Base-by-base conservation (phyloP, 1,139 yeast species). In the Blastobotrys indianensis region DNA sequence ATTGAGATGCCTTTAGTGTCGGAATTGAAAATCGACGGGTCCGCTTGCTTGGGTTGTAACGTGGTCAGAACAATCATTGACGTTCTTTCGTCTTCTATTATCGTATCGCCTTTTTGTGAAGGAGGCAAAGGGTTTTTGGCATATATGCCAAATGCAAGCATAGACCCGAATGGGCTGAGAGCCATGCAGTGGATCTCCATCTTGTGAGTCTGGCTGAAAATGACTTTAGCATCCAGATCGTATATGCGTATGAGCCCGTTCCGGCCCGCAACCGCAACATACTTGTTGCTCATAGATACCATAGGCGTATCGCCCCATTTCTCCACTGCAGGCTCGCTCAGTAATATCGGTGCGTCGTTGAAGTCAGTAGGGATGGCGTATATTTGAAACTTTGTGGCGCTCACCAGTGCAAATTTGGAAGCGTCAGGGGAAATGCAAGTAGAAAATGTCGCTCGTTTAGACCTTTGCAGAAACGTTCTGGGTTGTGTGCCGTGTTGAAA, bases 171-270 rank as follows among this genome's bases (percentile, higher is more conserved):
- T 0, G 80, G 77, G 6, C 94, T 77, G 1, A 86, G 70, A 15
- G 87, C 82, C 47, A 86, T 72, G 58, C 95, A 86, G 49, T 94
- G 66, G 32, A 88, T 82, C 1, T 94, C 90, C 62, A 85, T 85
- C 51, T 76, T 77, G 28, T 90, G 80, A 37, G 75, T 68, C 58
- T 85, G 79, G 0, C 85, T 77, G 63, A 83, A 86, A 1, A 87
- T 69, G 1, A 95, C 95, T 9, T 59, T 56, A 16, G 72, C 65
- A 10, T 72, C 69, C 9, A 83, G 59, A 56, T 83, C 85, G 50
- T 77, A 74, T 1, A 85, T 80, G 49, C 90, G 68, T 54, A 86
- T 67, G 30, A 82, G 72, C 0, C 94, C 94, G 50, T 77, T 72
- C 6, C 33, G 33, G 1, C 95, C 94, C 0, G 90, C 76, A 12